A percentile compares a stretch with the other conserved stretches of the same genome.
Evolutionary conservation across 1,139 yeast genomes (phyloP).

Genomic region (Pichia sp.): DNA sequence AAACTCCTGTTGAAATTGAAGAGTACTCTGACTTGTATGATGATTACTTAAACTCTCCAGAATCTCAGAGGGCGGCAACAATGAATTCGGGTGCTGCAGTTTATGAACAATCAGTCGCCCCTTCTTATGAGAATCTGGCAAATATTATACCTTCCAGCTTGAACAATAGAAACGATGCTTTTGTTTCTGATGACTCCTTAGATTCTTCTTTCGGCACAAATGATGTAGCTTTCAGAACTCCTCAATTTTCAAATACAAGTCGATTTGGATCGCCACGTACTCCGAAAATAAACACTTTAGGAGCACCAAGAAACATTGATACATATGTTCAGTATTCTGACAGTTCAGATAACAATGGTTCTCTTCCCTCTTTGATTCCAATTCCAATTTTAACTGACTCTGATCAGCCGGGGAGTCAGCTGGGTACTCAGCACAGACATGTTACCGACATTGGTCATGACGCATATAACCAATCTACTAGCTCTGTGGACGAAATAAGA

Average conservation of each 20-base stretch:
- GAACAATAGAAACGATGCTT: conserved; percentile 7
- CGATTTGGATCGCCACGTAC: conserved; percentile 9
- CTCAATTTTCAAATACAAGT: conserved; percentile 4
- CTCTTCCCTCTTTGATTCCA: background rate
- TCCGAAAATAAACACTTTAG: background rate
- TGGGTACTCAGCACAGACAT: too few relatives aligned
- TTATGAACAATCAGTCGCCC: conserved; percentile 14
- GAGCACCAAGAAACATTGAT: background rate
- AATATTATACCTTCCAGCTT: background rate
- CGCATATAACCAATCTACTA: too few relatives aligned
- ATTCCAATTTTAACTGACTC: background rate
- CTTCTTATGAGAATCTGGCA: conserved; percentile 5
- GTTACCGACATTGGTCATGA: too few relatives aligned
- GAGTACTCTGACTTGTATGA: conserved; percentile 23
- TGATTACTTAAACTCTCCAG: conserved; percentile 20
- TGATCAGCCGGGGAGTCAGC: background rate
- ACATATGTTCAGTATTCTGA: background rate
- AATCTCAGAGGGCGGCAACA: conserved; percentile 10
- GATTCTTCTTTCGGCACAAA: conserved; percentile 14
- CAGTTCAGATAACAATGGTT: background rate
- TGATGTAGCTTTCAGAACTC: conserved; percentile 9
- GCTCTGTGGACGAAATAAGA: too few relatives aligned
- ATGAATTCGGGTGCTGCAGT: conserved; percentile 17
- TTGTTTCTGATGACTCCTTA: conserved; percentile 13
- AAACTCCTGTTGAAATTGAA: conserved; percentile 13